Conservation (phyloP, 2,329 filamentous ascomycete genomes). For the Phialophora tarda region DNA sequence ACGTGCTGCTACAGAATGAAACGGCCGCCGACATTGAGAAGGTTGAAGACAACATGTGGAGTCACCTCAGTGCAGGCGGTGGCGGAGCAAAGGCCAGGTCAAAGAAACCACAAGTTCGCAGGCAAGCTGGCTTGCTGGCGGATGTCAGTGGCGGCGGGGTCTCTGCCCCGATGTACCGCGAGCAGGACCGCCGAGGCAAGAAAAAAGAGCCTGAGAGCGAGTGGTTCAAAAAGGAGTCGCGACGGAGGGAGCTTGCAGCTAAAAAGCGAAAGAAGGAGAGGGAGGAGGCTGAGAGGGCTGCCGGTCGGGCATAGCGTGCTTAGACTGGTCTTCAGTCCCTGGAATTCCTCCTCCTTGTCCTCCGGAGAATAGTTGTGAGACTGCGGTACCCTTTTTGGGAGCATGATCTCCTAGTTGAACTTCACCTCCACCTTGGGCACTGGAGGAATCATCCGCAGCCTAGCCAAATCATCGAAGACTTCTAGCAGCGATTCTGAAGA, state of each 20-base stretch:
- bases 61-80: slow-evolving; percentile 55
- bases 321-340: background rate
- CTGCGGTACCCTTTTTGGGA: background rate
- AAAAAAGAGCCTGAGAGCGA: slow-evolving; percentile 64
- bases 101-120: slow-evolving; percentile 57
- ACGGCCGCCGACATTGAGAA: slow-evolving; percentile 73
- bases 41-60: slow-evolving; percentile 70
- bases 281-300: slow-evolving; percentile 32
- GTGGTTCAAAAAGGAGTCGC: slow-evolving; percentile 70
- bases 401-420: slow-evolving; percentile 25
- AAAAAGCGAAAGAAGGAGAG: slow-evolving; percentile 50
- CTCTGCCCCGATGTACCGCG: slow-evolving; percentile 82
- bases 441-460: slow-evolving; percentile 36
- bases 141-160: slow-evolving; percentile 90
- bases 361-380: background rate
- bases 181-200: slow-evolving; percentile 76
- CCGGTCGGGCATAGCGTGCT: slow-evolving; percentile 16
- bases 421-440: slow-evolving; percentile 35
- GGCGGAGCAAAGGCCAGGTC: slow-evolving; percentile 24
- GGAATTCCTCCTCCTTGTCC: background rate
- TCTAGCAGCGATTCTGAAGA: slow-evolving; percentile 41
- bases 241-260: slow-evolving; percentile 65
- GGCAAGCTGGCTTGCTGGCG: slow-evolving; percentile 82
- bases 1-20: slow-evolving; percentile 88
- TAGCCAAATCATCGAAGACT: slow-evolving; percentile 36